These are phyloP conservation scores for Ambrosiella xylebori DNA, from an alignment of 2,329 filamentous ascomycete genomes.

Conservation along the genomic window DNA sequence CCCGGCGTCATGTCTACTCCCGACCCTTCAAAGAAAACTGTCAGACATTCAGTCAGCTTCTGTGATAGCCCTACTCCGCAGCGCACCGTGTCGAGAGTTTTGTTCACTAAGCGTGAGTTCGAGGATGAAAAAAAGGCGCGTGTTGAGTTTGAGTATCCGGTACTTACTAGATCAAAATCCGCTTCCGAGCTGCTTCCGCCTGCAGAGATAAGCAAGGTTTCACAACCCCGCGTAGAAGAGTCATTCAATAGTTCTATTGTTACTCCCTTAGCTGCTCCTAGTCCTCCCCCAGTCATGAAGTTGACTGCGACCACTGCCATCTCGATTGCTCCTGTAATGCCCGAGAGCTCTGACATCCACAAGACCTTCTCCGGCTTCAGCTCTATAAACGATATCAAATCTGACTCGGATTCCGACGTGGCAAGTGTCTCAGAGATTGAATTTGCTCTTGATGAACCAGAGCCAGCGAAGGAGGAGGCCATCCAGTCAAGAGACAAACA, in stretches of 20 bases:
- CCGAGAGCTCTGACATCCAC: not conserved
- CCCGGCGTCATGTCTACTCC: not conserved
- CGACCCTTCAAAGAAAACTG: not conserved
- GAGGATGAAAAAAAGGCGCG: not conserved
- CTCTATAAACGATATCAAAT: not conserved
- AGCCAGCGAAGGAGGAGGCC: not conserved
- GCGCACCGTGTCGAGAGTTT: slow-evolving; percentile 4
- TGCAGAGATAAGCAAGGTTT: not conserved
- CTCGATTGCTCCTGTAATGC: not conserved
- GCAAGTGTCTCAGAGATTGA: not conserved
- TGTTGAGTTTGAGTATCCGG: not conserved
- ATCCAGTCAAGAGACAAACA: not conserved
- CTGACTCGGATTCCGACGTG: not conserved
- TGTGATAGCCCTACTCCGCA: not conserved
- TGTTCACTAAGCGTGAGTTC: not conserved
- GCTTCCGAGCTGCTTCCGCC: slow-evolving; percentile 4
- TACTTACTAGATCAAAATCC: not conserved
- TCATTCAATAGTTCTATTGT: not conserved
- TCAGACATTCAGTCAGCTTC: not conserved
- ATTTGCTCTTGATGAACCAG: not conserved
- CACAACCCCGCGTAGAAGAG: not conserved
- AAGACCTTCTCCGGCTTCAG: not conserved
- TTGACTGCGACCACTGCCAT: not conserved
- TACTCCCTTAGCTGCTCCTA: not conserved
- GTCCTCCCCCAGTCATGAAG: too few relatives aligned